Evolutionary conservation across 176 grass and related monocot species (phyloP).

Genomic region (Bolboschoenus planiculmis): DNA sequence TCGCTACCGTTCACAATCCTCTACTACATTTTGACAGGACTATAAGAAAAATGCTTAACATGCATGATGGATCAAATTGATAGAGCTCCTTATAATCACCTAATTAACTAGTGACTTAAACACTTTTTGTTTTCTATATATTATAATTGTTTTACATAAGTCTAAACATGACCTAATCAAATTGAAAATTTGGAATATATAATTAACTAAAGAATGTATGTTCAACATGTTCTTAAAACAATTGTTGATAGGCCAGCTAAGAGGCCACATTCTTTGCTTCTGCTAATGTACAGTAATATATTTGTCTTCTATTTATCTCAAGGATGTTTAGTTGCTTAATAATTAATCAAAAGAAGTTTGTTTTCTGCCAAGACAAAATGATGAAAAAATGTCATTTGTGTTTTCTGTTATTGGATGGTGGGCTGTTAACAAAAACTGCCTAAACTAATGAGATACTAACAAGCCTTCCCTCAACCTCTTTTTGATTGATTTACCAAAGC

Average conservation of each 20-base stretch:
- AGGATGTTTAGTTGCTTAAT: neutral
- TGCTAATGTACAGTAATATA: neutral
- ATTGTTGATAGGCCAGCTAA: neutral
- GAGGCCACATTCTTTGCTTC: neutral
- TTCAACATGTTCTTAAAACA: neutral
- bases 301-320: neutral
- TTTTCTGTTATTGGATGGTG: neutral
- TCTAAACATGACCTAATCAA: neutral
- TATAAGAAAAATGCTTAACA: conserved; percentile 17
- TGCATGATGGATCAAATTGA: neutral
- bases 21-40: conserved; percentile 53
- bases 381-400: neutral
- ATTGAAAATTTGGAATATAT: neutral
- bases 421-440: too few species aligned
- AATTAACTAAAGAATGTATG: conserved; percentile 8
- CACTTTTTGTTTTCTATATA: neutral
- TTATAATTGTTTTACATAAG: neutral
- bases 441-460: too few species aligned
- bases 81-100: conserved; percentile 14
- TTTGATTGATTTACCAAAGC: too few species aligned
- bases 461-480: too few species aligned
- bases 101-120: neutral
- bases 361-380: neutral
- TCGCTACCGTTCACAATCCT: conserved; percentile 69
- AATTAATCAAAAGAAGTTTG: neutral